phyloP scores from a whole-genome alignment of 2,329 filamentous ascomycete species.

The Leptographium lundbergii region DNA sequence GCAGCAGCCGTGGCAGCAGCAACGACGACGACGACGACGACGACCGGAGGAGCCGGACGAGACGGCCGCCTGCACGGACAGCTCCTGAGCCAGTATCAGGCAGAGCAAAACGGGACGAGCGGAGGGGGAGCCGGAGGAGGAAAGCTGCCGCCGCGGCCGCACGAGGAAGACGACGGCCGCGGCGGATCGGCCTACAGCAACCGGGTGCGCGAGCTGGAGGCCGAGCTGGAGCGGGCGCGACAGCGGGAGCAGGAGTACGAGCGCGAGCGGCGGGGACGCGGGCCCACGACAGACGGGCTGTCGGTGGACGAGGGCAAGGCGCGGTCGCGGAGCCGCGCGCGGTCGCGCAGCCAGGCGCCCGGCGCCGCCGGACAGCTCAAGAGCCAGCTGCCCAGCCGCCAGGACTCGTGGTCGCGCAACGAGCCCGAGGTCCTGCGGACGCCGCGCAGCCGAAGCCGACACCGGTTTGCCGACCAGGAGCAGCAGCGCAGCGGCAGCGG shows the following conservation, averaged over 20 bases:
- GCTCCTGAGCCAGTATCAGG: conserved; percentile 76
- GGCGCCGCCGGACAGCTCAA: not conserved
- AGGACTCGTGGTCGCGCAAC: conserved; percentile 51
- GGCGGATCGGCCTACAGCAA: conserved; percentile 36
- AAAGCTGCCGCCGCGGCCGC: conserved; percentile 8
- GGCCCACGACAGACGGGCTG: conserved; percentile 20
- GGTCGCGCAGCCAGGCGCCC: conserved; percentile 19
- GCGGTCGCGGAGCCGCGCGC: conserved; percentile 17
- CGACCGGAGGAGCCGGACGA: conserved; percentile 13
- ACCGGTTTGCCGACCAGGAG: conserved; percentile 12
- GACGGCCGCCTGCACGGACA: conserved; percentile 67
- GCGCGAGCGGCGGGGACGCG: conserved; percentile 38
- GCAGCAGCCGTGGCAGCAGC: not conserved
- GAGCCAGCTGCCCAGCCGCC: conserved; percentile 25
- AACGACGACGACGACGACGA: too few relatives aligned
- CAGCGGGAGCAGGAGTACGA: conserved; percentile 52
- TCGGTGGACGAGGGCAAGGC: conserved; percentile 11
- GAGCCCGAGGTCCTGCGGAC: conserved; percentile 52
- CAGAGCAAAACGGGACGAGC: conserved; percentile 40
- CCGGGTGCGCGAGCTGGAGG: conserved; percentile 70
- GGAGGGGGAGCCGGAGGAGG: conserved; percentile 19
- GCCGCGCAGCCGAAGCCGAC: conserved; percentile 31
- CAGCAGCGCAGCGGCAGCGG: not conserved
- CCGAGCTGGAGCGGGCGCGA: conserved; percentile 50
- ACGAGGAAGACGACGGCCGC: conserved; percentile 13